Evolutionary conservation across 2,329 filamentous ascomycete species (phyloP).

Genomic region (Monosporascus cannonballus): DNA sequence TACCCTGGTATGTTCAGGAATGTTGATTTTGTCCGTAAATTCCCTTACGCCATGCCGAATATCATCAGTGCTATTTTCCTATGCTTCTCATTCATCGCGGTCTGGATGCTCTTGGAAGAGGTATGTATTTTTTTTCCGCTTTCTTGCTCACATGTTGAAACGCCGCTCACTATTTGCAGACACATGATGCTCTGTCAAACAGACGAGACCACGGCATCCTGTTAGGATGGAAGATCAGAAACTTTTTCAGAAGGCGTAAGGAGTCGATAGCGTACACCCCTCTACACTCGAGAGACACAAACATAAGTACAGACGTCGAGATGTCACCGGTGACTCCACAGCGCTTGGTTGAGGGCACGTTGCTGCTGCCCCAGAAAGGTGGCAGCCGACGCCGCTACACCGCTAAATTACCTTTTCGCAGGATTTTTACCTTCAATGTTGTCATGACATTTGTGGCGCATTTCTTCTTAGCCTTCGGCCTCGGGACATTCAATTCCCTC

Average conservation of each 20-base stretch:
- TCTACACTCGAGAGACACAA: conserved; percentile 26
- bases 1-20: conserved; percentile 41
- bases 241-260: conserved; percentile 18
- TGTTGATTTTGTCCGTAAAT: conserved; percentile 39
- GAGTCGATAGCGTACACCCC: conserved; percentile 25
- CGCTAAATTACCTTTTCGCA: conserved; percentile 43
- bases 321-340: conserved; percentile 19
- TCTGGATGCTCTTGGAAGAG: conserved; percentile 48
- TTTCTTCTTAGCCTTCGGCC: conserved; percentile 65
- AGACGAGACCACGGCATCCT: conserved; percentile 37
- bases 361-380: conserved; percentile 3
- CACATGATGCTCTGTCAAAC: conserved; percentile 38
- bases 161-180: conserved; percentile 24
- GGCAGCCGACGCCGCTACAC: conserved; percentile 33
- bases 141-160: too few relatives aligned
- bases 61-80: conserved; percentile 45
- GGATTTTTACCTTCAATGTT: conserved; percentile 51
- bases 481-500: conserved; percentile 70
- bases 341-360: conserved; percentile 9
- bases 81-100: conserved; percentile 32
- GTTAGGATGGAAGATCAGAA: conserved; percentile 30
- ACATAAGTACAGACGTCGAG: conserved; percentile 23
- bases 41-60: conserved; percentile 50
- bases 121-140: conserved; percentile 21
- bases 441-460: conserved; percentile 53